Evolutionary conservation across 2,329 filamentous ascomycete species (phyloP).

Genomic region (Fusarium sp.): DNA sequence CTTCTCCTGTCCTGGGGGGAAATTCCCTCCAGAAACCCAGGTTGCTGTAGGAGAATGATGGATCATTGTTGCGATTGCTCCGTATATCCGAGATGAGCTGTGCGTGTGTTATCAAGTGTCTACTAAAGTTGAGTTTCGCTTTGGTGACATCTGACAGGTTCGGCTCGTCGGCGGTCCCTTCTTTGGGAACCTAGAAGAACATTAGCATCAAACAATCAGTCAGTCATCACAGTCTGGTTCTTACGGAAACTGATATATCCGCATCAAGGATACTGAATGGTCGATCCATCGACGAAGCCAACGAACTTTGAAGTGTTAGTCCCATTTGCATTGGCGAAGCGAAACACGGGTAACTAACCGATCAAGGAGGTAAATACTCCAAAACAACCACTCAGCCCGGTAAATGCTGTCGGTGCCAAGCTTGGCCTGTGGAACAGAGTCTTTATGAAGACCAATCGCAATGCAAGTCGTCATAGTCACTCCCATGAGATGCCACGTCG

Average conservation of each 20-base stretch:
- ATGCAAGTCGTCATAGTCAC: constrained; percentile 32
- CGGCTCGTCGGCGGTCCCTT: neutral
- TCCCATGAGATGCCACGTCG: constrained; percentile 15
- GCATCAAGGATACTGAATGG: constrained; percentile 14
- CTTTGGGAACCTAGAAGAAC: neutral
- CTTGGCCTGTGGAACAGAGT: neutral
- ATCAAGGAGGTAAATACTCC: constrained; percentile 29
- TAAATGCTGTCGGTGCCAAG: neutral
- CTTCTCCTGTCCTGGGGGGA: neutral
- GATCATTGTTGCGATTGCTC: fast-evolving
- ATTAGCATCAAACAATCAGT: neutral
- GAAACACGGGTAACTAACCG: neutral
- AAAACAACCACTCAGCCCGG: constrained; percentile 23
- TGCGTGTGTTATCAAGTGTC: constrained; percentile 9
- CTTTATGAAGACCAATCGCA: constrained; percentile 19
- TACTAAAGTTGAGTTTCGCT: constrained; percentile 15
- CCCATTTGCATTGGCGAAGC: no score
- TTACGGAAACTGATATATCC: constrained; percentile 19
- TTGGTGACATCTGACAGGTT: fast-evolving
- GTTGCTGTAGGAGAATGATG: constrained; percentile 22
- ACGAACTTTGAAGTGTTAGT: neutral
- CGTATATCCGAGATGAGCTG: constrained; percentile 21
- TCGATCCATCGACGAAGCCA: constrained; percentile 9
- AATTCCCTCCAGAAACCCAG: constrained; percentile 33
- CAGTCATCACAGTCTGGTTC: fast-evolving